Conservation (phyloP, 2,329 filamentous ascomycete species). For the Pseudocercospora ulei region DNA sequence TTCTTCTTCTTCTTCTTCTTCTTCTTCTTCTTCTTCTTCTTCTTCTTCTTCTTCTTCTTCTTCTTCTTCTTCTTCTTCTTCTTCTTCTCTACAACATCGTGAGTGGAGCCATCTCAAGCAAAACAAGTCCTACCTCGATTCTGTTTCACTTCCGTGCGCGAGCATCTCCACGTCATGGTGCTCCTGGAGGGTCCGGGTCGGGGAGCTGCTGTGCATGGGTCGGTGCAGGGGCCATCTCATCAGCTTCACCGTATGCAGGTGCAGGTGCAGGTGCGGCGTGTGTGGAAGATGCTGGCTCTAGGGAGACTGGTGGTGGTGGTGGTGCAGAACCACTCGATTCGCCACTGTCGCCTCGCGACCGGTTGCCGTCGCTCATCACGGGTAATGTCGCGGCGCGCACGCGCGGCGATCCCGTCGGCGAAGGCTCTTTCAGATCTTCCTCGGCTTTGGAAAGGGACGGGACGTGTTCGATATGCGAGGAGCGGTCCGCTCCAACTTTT, state of each 20-base stretch:
- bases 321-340: slow-evolving; percentile 24
- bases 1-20: too few relatives aligned
- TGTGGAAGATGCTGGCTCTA: slow-evolving; percentile 14
- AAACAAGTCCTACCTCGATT: too few relatives aligned
- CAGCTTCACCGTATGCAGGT: neutral
- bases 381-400: slow-evolving; percentile 8
- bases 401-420: slow-evolving; percentile 15
- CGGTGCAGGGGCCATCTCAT: slow-evolving; percentile 9
- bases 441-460: slow-evolving; percentile 15
- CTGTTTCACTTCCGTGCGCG: slow-evolving; percentile 2
- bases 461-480: slow-evolving; percentile 37
- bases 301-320: slow-evolving; percentile 24
- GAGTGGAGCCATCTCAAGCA: too few relatives aligned
- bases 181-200: neutral
- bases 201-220: neutral
- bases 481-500: slow-evolving; percentile 34
- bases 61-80: too few relatives aligned
- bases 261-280: neutral
- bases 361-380: slow-evolving; percentile 16
- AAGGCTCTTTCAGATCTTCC: slow-evolving; percentile 22
- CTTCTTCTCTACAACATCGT: too few relatives aligned
- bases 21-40: too few relatives aligned
- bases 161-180: slow-evolving; percentile 4
- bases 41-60: too few relatives aligned
- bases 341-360: slow-evolving; percentile 28